phyloP scores from a whole-genome alignment of 176 grass and related monocot species.

The Oryza nivara region DNA sequence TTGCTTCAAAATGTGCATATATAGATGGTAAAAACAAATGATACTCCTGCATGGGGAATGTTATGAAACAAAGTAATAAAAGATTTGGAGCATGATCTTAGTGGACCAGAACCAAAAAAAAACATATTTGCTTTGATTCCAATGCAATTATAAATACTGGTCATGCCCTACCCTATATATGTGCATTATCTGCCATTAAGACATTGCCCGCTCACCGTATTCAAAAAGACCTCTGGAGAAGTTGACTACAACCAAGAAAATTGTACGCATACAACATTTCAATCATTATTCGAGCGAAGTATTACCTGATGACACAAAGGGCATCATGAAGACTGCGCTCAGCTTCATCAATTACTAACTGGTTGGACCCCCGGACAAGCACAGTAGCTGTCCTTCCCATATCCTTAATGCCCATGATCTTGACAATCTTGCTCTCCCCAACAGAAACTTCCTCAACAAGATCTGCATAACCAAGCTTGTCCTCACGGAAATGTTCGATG shows the following conservation, averaged over 20 bases:
- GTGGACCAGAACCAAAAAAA: not conserved
- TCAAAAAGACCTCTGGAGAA: not conserved
- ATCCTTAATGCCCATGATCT: constrained; percentile 79
- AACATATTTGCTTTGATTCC: not conserved
- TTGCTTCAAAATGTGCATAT: not conserved
- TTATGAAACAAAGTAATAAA: not conserved
- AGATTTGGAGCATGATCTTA: not conserved
- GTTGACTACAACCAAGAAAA: not conserved
- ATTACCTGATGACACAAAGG: constrained; percentile 90
- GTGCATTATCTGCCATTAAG: not conserved
- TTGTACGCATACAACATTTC: not conserved
- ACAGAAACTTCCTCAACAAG: constrained; percentile 82
- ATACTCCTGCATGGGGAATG: not conserved
- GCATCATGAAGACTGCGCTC: constrained; percentile 94
- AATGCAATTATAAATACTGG: not conserved
- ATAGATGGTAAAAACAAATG: not conserved
- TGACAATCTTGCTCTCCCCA: constrained; percentile 85
- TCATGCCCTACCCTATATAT: not conserved
- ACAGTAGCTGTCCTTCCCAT: constrained; percentile 87
- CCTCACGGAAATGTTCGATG: constrained; percentile 91
- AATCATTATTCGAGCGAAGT: constrained; percentile 2
- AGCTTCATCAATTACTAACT: constrained; percentile 91
- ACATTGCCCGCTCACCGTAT: not conserved
- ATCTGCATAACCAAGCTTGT: constrained; percentile 84
- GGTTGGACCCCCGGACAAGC: constrained; percentile 83